Evolutionary conservation across 2,329 filamentous ascomycete species (phyloP).

Genomic region (Aspergillus flavus): DNA sequence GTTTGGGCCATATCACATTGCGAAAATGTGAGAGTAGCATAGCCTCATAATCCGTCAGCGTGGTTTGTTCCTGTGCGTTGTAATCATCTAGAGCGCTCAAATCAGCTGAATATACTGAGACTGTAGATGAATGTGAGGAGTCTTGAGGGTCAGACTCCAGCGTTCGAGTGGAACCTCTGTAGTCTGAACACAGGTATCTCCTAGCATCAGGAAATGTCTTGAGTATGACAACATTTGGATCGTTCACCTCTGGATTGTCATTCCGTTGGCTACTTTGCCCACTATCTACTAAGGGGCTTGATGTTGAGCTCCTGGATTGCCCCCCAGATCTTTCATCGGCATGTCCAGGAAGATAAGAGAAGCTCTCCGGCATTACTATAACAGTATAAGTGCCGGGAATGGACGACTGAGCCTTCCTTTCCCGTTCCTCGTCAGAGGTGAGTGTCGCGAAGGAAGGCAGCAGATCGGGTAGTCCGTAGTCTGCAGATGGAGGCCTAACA

Average conservation of each 20-base stretch:
- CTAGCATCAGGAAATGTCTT: conserved; percentile 53
- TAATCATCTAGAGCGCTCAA: conserved; percentile 28
- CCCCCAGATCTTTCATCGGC: conserved; percentile 36
- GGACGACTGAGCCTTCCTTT: conserved; percentile 56
- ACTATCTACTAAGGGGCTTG: conserved; percentile 30
- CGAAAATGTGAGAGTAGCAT: conserved; percentile 44
- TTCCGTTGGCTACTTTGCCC: conserved; percentile 32
- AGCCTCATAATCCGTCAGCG: conserved; percentile 34
- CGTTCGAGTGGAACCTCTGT: conserved; percentile 35
- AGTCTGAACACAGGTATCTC: conserved; percentile 35
- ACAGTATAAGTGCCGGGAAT: conserved; percentile 60
- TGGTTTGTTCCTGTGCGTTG: conserved; percentile 4
- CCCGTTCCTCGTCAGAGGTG: conserved; percentile 60
- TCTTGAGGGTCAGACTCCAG: conserved; percentile 37
- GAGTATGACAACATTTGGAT: conserved; percentile 55
- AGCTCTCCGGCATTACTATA: conserved; percentile 57
- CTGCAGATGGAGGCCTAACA: conserved; percentile 29
- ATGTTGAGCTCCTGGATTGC: conserved; percentile 22
- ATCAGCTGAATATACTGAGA: conserved; percentile 27
- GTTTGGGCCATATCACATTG: conserved; percentile 44
- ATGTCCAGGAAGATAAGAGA: conserved; percentile 56
- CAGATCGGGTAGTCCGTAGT: conserved; percentile 44
- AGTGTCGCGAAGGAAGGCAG: conserved; percentile 58
- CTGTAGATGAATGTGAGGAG: conserved; percentile 29
- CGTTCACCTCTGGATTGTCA: conserved; percentile 28